These are phyloP conservation scores for Candolleomyces aberdarensis DNA, from an alignment of 768 basidiomycete species.

Conservation along the genomic window DNA sequence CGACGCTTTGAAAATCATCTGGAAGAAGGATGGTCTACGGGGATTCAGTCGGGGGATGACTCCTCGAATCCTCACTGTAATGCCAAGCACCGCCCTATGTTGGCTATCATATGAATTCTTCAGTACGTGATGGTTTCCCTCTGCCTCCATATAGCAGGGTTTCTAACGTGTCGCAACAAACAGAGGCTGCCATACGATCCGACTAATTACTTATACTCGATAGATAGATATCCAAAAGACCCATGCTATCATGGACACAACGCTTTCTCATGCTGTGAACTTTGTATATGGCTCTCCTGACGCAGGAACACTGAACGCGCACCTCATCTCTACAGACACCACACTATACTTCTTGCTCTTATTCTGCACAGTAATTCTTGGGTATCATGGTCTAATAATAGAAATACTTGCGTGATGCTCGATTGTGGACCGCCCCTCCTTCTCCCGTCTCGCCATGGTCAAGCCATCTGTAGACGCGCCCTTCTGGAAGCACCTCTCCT, in stretches of 20 bases:
- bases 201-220: constrained; percentile 20
- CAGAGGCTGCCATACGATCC: constrained; percentile 66
- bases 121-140: constrained; percentile 57
- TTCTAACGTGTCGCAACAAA: constrained; percentile 5
- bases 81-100: constrained; percentile 96
- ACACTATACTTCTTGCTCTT: neutral
- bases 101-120: constrained; percentile 99
- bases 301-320: neutral
- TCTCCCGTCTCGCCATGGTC: neutral
- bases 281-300: neutral
- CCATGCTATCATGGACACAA: neutral
- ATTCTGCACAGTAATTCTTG: neutral
- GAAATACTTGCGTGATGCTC: neutral
- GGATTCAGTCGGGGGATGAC: constrained; percentile 88
- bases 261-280: neutral
- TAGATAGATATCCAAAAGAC: constrained; percentile 5
- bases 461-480: neutral
- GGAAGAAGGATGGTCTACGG: constrained; percentile 76
- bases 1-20: constrained; percentile 88
- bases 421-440: neutral
- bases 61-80: constrained; percentile 89
- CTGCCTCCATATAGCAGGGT: constrained; percentile 6
- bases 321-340: neutral
- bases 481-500: neutral
- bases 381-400: constrained; percentile 2